Evolutionary conservation across 2,329 filamentous ascomycete species (phyloP).

Genomic region (Trichophyton rubrum): DNA sequence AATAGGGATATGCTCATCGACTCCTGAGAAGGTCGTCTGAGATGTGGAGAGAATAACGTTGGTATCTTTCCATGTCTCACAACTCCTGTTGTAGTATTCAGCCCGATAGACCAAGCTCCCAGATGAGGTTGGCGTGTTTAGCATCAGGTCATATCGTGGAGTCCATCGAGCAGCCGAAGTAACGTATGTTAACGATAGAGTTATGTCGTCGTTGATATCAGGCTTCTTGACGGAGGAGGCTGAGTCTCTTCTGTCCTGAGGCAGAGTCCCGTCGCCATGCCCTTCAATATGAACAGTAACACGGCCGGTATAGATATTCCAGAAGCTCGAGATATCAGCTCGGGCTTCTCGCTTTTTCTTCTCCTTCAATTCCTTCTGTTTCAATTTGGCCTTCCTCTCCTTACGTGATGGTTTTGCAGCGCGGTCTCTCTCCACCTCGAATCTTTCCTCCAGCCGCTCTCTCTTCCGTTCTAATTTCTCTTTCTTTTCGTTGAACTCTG

Average conservation of each 20-base stretch:
- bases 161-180: constrained; percentile 47
- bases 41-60: constrained; percentile 52
- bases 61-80: constrained; percentile 51
- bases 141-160: constrained; percentile 49
- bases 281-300: constrained; percentile 28
- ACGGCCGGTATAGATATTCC: constrained; percentile 25
- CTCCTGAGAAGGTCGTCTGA: constrained; percentile 45
- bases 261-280: constrained; percentile 16
- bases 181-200: constrained; percentile 46
- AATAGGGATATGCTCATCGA: constrained; percentile 44
- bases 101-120: constrained; percentile 50
- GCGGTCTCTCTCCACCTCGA: constrained; percentile 13
- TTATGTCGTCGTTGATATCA: constrained; percentile 11
- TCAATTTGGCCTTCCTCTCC: constrained; percentile 17
- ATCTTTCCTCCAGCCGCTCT: constrained; percentile 11
- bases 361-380: constrained; percentile 19
- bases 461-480: constrained; percentile 18
- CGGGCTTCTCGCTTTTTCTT: constrained; percentile 22
- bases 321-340: constrained; percentile 27
- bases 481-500: constrained; percentile 19
- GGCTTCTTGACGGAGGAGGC: constrained; percentile 17
- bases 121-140: constrained; percentile 44
- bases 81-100: constrained; percentile 49
- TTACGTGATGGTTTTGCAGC: constrained; percentile 19
- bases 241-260: constrained; percentile 17